Evolutionary conservation across 768 basidiomycete species (phyloP).

Genomic region (Lentinus tigrinus): DNA sequence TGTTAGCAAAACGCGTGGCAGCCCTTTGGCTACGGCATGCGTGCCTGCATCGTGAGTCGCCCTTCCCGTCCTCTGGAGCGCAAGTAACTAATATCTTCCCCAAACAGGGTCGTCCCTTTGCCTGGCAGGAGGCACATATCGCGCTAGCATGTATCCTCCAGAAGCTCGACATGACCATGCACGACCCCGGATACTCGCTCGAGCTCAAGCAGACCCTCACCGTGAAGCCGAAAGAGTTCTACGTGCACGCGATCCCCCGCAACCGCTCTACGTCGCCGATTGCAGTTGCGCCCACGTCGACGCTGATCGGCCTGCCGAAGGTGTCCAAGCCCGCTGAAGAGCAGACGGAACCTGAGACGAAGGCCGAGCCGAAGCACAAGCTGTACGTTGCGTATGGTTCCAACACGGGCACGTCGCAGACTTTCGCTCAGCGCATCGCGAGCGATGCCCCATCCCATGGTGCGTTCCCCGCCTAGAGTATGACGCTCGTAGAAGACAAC

Average conservation of each 20-base stretch:
- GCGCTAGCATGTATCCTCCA: slow-evolving; percentile 42
- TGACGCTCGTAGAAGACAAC: too few species aligned
- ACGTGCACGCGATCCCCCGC: slow-evolving; percentile 39
- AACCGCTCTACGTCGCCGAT: slow-evolving; percentile 13
- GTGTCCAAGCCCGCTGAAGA: background rate
- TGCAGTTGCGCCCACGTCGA: slow-evolving; percentile 16
- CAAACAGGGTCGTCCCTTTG: slow-evolving; percentile 40
- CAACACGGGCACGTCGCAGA: slow-evolving; percentile 49
- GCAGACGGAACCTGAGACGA: background rate
- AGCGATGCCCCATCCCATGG: slow-evolving; percentile 38
- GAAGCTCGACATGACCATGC: slow-evolving; percentile 44
- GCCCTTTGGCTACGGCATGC: slow-evolving; percentile 33
- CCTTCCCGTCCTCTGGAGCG: background rate
- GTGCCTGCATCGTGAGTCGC: slow-evolving; percentile 26
- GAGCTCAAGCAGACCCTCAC: slow-evolving; percentile 46
- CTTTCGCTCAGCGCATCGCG: slow-evolving; percentile 45
- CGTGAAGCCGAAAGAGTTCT: slow-evolving; percentile 44
- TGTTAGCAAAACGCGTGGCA: slow-evolving; percentile 43
- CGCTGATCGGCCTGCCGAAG: slow-evolving; percentile 7
- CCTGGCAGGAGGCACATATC: slow-evolving; percentile 47
- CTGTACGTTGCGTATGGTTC: slow-evolving; percentile 45
- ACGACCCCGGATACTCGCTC: slow-evolving; percentile 44
- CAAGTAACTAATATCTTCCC: background rate
- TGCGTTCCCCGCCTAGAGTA: slow-evolving; percentile 9
- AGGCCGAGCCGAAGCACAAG: slow-evolving; percentile 23